A percentile compares a stretch with the other conserved stretches of the same genome.
These are phyloP conservation scores for Ganoderma lucidum DNA, from an alignment of 1,284 basidiomycete genomes.

Conservation along the genomic window DNA sequence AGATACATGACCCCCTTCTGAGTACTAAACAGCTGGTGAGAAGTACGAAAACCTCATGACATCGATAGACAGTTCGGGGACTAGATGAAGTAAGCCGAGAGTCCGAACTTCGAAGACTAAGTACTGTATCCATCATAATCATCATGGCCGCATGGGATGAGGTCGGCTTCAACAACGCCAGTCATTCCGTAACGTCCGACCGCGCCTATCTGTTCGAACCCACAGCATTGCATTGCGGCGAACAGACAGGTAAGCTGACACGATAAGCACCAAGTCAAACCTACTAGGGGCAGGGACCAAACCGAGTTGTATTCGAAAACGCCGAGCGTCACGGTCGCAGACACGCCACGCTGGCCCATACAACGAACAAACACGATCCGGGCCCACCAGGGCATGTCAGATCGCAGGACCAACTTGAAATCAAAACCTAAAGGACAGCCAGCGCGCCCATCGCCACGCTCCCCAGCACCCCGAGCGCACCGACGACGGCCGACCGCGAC, in stretches of 20 bases:
- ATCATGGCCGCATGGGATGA: too few species aligned
- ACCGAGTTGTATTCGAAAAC: background rate
- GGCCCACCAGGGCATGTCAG: background rate
- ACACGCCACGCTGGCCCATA: background rate
- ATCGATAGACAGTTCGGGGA: background rate
- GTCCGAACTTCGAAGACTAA: background rate
- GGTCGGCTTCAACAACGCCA: too few species aligned
- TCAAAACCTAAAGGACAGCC: conserved; percentile 9
- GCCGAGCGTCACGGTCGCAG: background rate
- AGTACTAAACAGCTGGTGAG: background rate
- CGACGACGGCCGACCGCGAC: conserved; percentile 16
- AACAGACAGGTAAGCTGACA: background rate
- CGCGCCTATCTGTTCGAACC: background rate
- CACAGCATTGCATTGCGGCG: background rate
- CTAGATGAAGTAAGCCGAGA: background rate
- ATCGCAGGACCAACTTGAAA: background rate
- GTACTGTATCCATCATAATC: too few species aligned
- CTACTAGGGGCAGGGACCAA: background rate
- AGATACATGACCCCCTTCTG: too few species aligned
- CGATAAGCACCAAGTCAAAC: background rate
- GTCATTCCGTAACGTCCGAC: background rate
- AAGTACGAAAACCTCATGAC: background rate
- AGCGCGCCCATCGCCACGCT: conserved; percentile 27
- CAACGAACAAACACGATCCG: conserved; percentile 2
- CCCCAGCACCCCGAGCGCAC: conserved; percentile 27